phyloP scores from a whole-genome alignment of 2,329 filamentous ascomycete genomes.

The Aspergillus piperis region DNA sequence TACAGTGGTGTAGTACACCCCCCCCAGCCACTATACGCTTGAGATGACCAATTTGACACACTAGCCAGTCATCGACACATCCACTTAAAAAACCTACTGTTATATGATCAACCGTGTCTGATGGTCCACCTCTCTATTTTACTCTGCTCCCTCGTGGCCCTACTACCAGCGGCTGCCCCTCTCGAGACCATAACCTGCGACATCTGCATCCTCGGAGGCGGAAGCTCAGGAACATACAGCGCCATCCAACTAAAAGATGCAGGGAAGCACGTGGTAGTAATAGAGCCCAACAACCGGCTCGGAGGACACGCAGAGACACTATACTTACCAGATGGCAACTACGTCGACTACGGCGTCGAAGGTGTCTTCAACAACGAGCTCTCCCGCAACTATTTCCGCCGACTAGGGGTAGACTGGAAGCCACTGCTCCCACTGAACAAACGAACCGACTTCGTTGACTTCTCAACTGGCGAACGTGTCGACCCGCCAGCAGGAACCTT shows the following conservation, averaged over 20 bases:
- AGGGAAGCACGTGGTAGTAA: slow-evolving; percentile 34
- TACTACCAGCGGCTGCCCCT: not conserved
- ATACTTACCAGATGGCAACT: slow-evolving; percentile 29
- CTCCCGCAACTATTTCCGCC: slow-evolving; percentile 30
- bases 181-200: slow-evolving; percentile 27
- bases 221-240: slow-evolving; percentile 37
- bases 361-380: slow-evolving; percentile 37
- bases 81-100: no score
- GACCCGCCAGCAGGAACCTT: slow-evolving; percentile 13
- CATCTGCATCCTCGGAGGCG: slow-evolving; percentile 39
- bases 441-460: slow-evolving; percentile 32
- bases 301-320: slow-evolving; percentile 40
- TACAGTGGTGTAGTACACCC: not conserved
- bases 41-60: not conserved
- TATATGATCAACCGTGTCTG: not conserved
- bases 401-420: slow-evolving; percentile 28
- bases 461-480: slow-evolving; percentile 22
- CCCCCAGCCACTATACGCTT: not conserved
- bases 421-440: slow-evolving; percentile 16
- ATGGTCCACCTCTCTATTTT: not conserved
- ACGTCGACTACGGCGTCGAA: slow-evolving; percentile 37
- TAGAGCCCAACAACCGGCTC: slow-evolving; percentile 38
- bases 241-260: slow-evolving; percentile 34
- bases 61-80: not conserved
- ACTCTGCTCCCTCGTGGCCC: not conserved